Conservation (phyloP, 257 asterid genomes). For the Jaltomata sinuosa region DNA sequence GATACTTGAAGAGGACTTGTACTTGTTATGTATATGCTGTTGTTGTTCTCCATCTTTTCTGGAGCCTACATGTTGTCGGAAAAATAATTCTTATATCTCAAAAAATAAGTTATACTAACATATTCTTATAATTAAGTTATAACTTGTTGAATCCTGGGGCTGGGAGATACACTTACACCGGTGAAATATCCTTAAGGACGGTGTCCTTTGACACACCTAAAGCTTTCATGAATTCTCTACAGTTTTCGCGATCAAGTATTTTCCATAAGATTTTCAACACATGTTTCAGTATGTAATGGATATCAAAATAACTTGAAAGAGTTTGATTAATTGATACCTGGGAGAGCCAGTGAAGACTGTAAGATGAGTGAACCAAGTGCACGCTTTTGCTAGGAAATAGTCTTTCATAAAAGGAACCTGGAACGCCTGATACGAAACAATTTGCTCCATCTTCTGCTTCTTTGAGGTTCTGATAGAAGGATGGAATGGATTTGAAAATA, state of each 20-base stretch:
- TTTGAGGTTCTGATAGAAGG: not conserved
- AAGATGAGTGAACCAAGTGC: not conserved
- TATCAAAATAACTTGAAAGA: not conserved
- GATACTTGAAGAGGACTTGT: slow-evolving; percentile 16
- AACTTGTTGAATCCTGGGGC: no score
- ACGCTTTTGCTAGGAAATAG: not conserved
- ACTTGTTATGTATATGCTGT: slow-evolving; percentile 12
- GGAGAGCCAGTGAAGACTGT: not conserved
- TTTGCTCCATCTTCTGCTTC: not conserved
- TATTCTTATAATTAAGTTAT: no score
- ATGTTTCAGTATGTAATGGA: not conserved
- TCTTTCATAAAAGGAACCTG: not conserved
- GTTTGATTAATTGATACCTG: not conserved
- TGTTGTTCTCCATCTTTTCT: slow-evolving; percentile 14
- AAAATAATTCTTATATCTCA: no score
- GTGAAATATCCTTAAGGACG: no score
- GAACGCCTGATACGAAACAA: not conserved
- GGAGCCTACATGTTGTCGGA: slow-evolving; percentile 28
- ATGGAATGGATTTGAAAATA: not conserved
- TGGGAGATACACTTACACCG: no score
- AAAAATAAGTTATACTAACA: no score
- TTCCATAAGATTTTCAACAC: no score
- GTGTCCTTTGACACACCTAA: no score
- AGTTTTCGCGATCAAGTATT: no score
- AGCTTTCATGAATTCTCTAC: no score